Conservation (phyloP, 331 rosid species). For the Prunus yedoensis region DNA sequence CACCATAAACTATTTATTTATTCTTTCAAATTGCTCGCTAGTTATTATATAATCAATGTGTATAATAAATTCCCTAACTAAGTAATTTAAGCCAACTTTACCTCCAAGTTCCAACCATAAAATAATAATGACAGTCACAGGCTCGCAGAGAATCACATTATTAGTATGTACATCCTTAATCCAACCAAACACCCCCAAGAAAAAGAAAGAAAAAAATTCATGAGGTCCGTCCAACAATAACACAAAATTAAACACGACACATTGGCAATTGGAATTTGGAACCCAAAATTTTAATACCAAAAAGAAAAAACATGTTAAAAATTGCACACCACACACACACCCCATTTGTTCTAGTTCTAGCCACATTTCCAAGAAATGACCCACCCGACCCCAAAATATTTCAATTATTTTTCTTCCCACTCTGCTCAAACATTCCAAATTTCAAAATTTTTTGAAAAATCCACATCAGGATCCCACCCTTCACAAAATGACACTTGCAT, state of each 20-base stretch:
- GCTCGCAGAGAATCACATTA: background rate
- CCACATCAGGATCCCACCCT: background rate
- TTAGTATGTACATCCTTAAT: background rate
- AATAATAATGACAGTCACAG: background rate
- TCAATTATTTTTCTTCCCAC: background rate
- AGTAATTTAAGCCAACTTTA: background rate
- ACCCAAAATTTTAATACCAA: background rate
- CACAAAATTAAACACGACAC: background rate
- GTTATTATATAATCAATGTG: too few relatives aligned
- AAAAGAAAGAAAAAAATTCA: background rate
- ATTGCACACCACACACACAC: background rate
- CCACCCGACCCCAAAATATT: background rate
- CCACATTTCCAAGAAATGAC: background rate
- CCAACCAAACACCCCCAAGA: background rate
- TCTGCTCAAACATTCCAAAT: background rate
- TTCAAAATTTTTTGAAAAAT: background rate
- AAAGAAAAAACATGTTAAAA: background rate
- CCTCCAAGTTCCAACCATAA: background rate
- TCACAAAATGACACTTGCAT: conserved; percentile 5
- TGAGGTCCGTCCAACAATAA: too few relatives aligned
- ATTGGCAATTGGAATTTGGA: background rate
- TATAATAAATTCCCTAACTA: too few relatives aligned
- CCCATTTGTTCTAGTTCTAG: background rate
- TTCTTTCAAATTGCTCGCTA: too few relatives aligned
- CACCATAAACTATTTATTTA: too few relatives aligned